These are phyloP conservation scores for Amanita phalloides DNA, from an alignment of 768 basidiomycete species.

Conservation along the genomic window DNA sequence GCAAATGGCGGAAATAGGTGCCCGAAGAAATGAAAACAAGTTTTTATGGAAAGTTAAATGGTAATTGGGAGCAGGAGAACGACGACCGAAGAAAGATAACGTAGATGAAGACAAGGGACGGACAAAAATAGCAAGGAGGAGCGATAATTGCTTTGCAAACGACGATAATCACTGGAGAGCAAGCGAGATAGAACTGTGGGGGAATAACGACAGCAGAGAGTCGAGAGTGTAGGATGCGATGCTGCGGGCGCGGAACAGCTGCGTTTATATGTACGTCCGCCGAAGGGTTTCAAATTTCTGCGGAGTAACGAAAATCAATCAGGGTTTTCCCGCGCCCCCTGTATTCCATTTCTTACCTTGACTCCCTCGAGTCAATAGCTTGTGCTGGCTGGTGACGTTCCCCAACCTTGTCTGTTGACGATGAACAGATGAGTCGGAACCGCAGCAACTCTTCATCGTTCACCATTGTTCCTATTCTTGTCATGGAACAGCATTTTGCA, in stretches of 20 bases:
- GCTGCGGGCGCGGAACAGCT: slow-evolving; percentile 7
- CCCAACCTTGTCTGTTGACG: background rate
- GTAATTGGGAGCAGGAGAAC: slow-evolving; percentile 6
- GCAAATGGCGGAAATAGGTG: background rate
- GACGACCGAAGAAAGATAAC: slow-evolving; percentile 4
- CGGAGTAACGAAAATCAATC: slow-evolving; percentile 20
- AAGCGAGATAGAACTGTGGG: slow-evolving; percentile 21
- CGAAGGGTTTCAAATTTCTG: slow-evolving; percentile 23
- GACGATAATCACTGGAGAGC: slow-evolving; percentile 28
- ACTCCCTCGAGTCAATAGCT: slow-evolving; percentile 1
- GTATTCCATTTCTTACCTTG: slow-evolving; percentile 2
- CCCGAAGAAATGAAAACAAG: too few relatives aligned
- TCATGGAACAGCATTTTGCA: background rate
- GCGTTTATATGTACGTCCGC: slow-evolving; percentile 10
- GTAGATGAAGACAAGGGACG: slow-evolving; percentile 9
- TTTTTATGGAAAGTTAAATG: background rate
- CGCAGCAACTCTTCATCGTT: background rate
- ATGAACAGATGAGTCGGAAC: background rate
- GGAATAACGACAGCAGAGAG: slow-evolving; percentile 21
- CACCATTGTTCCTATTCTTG: slow-evolving; percentile 2
- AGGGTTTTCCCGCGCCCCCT: slow-evolving; percentile 25
- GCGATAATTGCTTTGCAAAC: slow-evolving; percentile 25
- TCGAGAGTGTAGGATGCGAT: slow-evolving; percentile 9
- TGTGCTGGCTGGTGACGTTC: background rate
- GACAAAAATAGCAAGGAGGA: slow-evolving; percentile 18